Base-by-base conservation (phyloP, 2,329 filamentous ascomycete genomes). In the Pestalotiopsis sp. region DNA sequence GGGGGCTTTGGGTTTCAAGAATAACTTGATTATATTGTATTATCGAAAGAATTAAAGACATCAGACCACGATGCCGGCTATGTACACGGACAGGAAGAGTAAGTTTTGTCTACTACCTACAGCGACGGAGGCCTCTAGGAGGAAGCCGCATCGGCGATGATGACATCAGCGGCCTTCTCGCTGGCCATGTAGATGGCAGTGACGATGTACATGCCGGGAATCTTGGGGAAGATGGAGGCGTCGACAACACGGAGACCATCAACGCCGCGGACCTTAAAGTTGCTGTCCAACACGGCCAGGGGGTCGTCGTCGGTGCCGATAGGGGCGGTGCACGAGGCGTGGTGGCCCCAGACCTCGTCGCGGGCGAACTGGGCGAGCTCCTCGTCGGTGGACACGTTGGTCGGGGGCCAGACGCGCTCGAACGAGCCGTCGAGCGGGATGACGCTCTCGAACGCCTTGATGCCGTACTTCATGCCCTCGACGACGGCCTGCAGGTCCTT, bases 151-250 rank as follows among this genome's bases (percentile, higher is more conserved):
- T 56, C 64, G 23, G 64, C 64, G 23, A 76, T 52, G 31, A 90
- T 89, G 36, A 83, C 84, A 77, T 88, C 87, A 2, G 86, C 85
- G 1, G 89, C 89, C 81, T 91, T 91, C 80, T 91, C 88, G 1
- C 82, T 83, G 4, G 87, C 80, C 77, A 90, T 86, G 70, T 85
- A 88, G 2, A 84, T 86, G 2, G 85, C 81, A 2, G 85, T 72
- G 0, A 81, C 80, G 62, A 83, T 82, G 72, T 83, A 66, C 31
- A 75, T 75, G 5, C 87, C 87, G 9, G 79, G 77, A 57, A 79
- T 86, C 65, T 80, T 80, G 2, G 86, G 85, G 70, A 87, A 91
- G 0, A 86, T 82, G 27, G 83, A 86, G 0, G 88, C 89, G 78
- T 91, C 89, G 0, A 91, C 89, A 2, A 91, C 89, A 36, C 89